phyloP scores from a whole-genome alignment of 768 basidiomycete species.

The Tephrocybe sp. region DNA sequence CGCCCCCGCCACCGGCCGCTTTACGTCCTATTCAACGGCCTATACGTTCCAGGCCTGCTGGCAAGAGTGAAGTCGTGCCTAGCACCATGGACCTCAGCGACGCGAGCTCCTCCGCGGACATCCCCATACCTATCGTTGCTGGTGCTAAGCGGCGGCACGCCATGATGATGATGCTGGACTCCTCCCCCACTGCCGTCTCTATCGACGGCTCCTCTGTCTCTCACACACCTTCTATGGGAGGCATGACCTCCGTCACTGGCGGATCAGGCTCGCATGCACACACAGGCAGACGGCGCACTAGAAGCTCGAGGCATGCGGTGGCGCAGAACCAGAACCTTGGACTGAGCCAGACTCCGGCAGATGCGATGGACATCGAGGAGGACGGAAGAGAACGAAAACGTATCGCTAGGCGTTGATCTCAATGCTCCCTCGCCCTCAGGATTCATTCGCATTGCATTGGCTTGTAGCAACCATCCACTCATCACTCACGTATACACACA shows the following conservation, averaged over 20 bases:
- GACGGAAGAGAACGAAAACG: constrained; percentile 76
- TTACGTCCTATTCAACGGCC: constrained; percentile 21
- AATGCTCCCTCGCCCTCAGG: not conserved
- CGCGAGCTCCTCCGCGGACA: constrained; percentile 25
- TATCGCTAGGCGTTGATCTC: constrained; percentile 56
- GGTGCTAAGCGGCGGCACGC: constrained; percentile 78
- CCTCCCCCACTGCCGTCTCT: constrained; percentile 36
- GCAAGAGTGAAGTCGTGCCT: constrained; percentile 18
- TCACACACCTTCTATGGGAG: constrained; percentile 20
- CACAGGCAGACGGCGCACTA: constrained; percentile 50
- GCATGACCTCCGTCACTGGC: constrained; percentile 23
- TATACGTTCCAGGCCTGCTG: constrained; percentile 20
- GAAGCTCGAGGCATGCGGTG: constrained; percentile 37
- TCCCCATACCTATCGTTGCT: constrained; percentile 43
- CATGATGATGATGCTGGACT: constrained; percentile 76
- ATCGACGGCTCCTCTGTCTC: constrained; percentile 35
- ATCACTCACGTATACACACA: not conserved
- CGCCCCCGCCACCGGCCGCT: constrained; percentile 31
- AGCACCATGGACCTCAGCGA: constrained; percentile 24
- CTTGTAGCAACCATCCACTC: not conserved
- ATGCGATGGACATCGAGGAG: constrained; percentile 78
- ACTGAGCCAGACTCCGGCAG: constrained; percentile 33
- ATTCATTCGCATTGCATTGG: not conserved
- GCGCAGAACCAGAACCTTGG: constrained; percentile 39
- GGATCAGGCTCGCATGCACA: constrained; percentile 18